Percentiles rank a stretch among this genome's conserved stretches.
Conservation (phyloP, 2,329 filamentous ascomycete species). For the Nemania serpens region DNA sequence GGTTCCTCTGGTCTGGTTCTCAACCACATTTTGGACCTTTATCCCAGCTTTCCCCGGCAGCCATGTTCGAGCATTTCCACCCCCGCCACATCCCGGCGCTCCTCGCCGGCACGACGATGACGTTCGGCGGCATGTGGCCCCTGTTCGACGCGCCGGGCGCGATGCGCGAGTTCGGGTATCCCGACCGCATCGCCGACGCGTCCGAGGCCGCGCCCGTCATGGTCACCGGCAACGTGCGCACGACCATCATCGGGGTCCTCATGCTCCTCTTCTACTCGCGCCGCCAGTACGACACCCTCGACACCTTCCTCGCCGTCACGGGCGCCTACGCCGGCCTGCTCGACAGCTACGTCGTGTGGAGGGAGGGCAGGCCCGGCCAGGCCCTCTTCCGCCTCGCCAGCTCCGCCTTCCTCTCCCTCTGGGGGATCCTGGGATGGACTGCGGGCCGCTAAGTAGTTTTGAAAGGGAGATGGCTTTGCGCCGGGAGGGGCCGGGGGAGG, state of each 20-base stretch:
- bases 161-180: conserved; percentile 38
- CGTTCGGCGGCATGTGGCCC: conserved; percentile 37
- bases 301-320: conserved; percentile 34
- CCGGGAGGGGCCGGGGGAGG: no score
- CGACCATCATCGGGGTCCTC: conserved; percentile 33
- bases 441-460: conserved; percentile 1
- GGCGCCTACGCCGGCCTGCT: conserved; percentile 36
- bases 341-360: conserved; percentile 38
- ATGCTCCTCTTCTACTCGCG: conserved; percentile 32
- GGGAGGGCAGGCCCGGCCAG: conserved; percentile 27
- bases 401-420: conserved; percentile 25
- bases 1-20: no score
- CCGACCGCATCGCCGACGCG: conserved; percentile 28
- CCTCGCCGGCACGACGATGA: conserved; percentile 27
- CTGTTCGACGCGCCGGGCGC: conserved; percentile 29
- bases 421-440: conserved; percentile 1
- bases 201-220: conserved; percentile 32
- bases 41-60: no score
- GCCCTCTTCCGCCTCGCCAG: conserved; percentile 32
- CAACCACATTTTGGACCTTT: no score
- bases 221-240: conserved; percentile 31
- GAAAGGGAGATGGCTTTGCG: no score
- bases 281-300: conserved; percentile 26
- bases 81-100: conserved; percentile 25
- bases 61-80: conserved; percentile 24